Evolutionary conservation across 2,329 filamentous ascomycete genomes (phyloP).

Genomic region (Fusarium camptoceras): DNA sequence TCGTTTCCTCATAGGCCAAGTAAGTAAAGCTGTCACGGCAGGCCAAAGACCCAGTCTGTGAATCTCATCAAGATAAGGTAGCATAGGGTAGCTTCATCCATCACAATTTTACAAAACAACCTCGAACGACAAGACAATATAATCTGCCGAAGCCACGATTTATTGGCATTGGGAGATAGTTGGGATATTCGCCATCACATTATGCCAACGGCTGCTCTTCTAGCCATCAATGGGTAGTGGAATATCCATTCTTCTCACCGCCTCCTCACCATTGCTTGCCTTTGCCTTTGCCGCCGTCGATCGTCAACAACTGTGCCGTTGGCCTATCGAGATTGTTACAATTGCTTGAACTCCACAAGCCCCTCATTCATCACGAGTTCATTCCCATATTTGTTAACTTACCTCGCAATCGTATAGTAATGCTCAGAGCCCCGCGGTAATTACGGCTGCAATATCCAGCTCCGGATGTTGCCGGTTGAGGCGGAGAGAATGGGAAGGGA

Average conservation of each 20-base stretch:
- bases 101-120: not conserved
- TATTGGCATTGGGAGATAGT: conserved; percentile 53
- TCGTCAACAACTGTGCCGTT: conserved; percentile 44
- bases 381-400: conserved; percentile 47
- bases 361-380: conserved; percentile 44
- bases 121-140: not conserved
- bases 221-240: conserved; percentile 42
- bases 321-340: conserved; percentile 45
- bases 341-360: conserved; percentile 36
- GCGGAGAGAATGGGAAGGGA: conserved; percentile 47
- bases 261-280: conserved; percentile 51
- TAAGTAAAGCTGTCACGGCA: not conserved
- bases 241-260: conserved; percentile 47
- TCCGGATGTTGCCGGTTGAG: conserved; percentile 51
- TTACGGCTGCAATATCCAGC: conserved; percentile 51
- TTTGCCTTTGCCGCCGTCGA: conserved; percentile 48
- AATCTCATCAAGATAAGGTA: not conserved
- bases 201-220: conserved; percentile 50
- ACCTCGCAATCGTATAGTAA: conserved; percentile 50
- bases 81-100: conserved; percentile 20
- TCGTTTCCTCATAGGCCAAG: conserved; percentile 10
- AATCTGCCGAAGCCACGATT: conserved; percentile 51
- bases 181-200: conserved; percentile 56
- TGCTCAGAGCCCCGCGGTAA: conserved; percentile 50
- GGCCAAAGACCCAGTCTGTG: not conserved